Base-by-base conservation (phyloP, 148 eudicot species). In the Silene conica region DNA sequence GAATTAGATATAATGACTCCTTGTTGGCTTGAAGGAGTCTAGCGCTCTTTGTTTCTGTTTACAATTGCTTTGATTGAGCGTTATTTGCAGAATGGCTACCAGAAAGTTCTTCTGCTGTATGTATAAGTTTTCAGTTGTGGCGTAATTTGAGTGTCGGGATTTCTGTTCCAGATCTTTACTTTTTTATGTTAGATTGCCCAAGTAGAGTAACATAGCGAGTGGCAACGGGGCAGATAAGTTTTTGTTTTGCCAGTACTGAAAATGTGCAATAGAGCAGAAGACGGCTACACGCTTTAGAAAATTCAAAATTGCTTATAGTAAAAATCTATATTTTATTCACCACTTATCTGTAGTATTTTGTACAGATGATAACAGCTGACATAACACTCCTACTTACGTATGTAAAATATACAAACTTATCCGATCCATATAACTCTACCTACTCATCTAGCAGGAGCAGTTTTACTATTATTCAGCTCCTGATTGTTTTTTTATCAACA, bases 391-490 rank as follows among this genome's bases (percentile, higher is more conserved):
- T 16, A 18, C 67, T 15, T 28, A 16, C 41, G 31, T 6, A 11
- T 26, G 41, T 31, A 31, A 59, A 4, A 8, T 26, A 16, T 3
- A 45, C 41, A 45, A 65, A 38, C 69, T 68, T 67, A 34, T 34
- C 46, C 10, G 11, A 20, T 45, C 31, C 71, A 46, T 45, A 45
- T 43, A 67, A 21, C 9, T 18, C 38, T 64, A 21, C 56, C 16
- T 19, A 43, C 50, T 45, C 20, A 45, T 43, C 66, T 58, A 57
- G 34, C 70, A 50, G 46, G 52, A 50, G 61, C 70, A 6, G 56
- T 72, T 58, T 4, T 28, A 1, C 59, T 74, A 5, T 74, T 65
- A 74, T 73, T 52, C 28, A 64, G 20, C 70, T 58, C 52, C 52
- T 28, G 34, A 41, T 19, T 22, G 6, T 15, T 63, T 57, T 52